phyloP scores from a whole-genome alignment of 805 yeast species.

The Saccharomycopsis amapae region DNA sequence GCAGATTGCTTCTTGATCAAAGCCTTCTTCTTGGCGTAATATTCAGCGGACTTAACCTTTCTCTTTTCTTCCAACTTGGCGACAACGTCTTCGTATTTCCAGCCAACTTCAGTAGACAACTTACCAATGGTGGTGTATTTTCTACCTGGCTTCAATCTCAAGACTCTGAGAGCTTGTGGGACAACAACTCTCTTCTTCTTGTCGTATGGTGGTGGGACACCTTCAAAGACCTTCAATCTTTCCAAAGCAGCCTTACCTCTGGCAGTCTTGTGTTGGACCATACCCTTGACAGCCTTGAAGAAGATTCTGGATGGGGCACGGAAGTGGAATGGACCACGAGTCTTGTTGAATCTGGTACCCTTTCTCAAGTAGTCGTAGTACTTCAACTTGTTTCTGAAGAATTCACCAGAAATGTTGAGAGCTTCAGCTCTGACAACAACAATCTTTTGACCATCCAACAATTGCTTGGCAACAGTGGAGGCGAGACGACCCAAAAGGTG shows the following conservation, averaged over 20 bases:
- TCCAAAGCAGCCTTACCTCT: slow-evolving; percentile 99
- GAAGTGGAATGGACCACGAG: slow-evolving; percentile 99
- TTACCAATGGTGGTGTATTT: slow-evolving; percentile 98
- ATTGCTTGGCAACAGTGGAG: slow-evolving; percentile 96
- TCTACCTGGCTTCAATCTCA: slow-evolving; percentile 99
- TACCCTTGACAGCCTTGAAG: slow-evolving; percentile 99
- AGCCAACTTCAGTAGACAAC: slow-evolving; percentile 94
- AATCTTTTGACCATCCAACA: slow-evolving; percentile 95
- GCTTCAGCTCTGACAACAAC: slow-evolving; percentile 97
- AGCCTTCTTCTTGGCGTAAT: slow-evolving; percentile 98
- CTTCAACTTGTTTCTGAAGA: slow-evolving; percentile 99
- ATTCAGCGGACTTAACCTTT: slow-evolving; percentile 97
- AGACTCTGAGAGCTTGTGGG: slow-evolving; percentile 98
- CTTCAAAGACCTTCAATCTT: slow-evolving; percentile 99
- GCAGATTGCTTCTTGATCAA: slow-evolving; percentile 84
- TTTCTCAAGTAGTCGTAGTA: slow-evolving; percentile 99
- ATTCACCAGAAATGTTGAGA: slow-evolving; percentile 98
- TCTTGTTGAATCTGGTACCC: slow-evolving; percentile 98
- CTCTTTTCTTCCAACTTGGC: slow-evolving; percentile 98
- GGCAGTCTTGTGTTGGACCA: slow-evolving; percentile 99
- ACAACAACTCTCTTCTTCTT: slow-evolving; percentile 99
- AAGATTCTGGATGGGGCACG: slow-evolving; percentile 99
- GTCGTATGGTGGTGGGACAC: slow-evolving; percentile 99
- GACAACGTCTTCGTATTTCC: slow-evolving; percentile 99
- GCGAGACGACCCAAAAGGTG: slow-evolving; percentile 99